These are phyloP conservation scores for Epichloe bromicola DNA, from an alignment of 2,329 filamentous ascomycete genomes.

Conservation along the genomic window DNA sequence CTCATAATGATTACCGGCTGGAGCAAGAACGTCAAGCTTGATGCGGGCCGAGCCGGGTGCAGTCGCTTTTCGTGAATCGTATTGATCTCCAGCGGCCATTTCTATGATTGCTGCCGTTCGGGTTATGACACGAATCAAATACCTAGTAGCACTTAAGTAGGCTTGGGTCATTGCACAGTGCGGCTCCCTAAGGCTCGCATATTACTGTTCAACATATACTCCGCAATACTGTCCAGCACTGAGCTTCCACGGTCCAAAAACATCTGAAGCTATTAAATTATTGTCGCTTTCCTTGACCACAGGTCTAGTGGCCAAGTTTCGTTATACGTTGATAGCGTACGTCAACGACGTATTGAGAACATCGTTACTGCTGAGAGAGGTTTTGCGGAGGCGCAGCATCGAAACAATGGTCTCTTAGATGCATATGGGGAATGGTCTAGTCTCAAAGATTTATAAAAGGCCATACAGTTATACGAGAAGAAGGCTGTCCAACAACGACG, in stretches of 20 bases:
- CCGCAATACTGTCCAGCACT: not conserved
- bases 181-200: too few species aligned
- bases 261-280: not conserved
- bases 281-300: not conserved
- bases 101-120: too few species aligned
- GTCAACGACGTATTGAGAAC: conserved; percentile 14
- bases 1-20: too few species aligned
- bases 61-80: not conserved
- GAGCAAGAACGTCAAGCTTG: too few species aligned
- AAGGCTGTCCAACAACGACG: conserved; percentile 5
- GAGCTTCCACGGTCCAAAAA: not conserved
- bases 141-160: too few species aligned
- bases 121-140: too few species aligned
- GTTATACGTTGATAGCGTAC: conserved; percentile 16
- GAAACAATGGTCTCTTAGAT: conserved; percentile 31
- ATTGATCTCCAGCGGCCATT: too few species aligned
- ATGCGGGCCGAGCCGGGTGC: not conserved
- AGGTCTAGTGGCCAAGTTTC: not conserved
- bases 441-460: conserved; percentile 34
- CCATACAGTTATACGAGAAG: conserved; percentile 33
- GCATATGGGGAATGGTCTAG: conserved; percentile 37
- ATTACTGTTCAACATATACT: not conserved
- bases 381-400: conserved; percentile 21
- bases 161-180: too few species aligned
- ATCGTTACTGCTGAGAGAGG: conserved; percentile 16